Evolutionary conservation across 1,284 basidiomycete species (phyloP).

Genomic region (Macrocystidia cucumis): DNA sequence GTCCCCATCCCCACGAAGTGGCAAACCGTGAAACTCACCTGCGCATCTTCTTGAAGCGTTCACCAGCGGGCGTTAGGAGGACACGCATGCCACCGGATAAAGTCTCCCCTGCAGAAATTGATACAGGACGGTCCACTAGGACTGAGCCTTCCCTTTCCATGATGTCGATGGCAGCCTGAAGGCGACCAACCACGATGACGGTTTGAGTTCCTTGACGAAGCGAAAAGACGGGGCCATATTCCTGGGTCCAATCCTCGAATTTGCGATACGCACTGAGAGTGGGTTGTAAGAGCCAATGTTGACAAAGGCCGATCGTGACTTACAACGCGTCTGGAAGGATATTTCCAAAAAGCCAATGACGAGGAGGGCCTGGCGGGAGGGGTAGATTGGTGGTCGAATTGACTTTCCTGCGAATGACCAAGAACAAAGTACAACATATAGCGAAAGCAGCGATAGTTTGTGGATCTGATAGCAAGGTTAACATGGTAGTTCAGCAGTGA

Average conservation of each 20-base stretch:
- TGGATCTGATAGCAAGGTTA: slow-evolving; percentile 14
- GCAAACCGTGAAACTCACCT: slow-evolving; percentile 19
- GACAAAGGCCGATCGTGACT: slow-evolving; percentile 7
- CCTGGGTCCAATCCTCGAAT: slow-evolving; percentile 37
- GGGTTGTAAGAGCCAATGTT: neutral
- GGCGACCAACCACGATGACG: slow-evolving; percentile 31
- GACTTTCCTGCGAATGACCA: slow-evolving; percentile 17
- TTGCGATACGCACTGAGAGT: slow-evolving; percentile 30
- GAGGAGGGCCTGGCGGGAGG: slow-evolving; percentile 27
- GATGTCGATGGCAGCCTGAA: slow-evolving; percentile 42
- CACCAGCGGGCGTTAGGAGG: slow-evolving; percentile 32
- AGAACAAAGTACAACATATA: slow-evolving; percentile 18
- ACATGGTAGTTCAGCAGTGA: neutral
- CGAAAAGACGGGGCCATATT: slow-evolving; percentile 37
- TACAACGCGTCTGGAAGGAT: slow-evolving; percentile 27
- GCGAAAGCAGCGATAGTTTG: slow-evolving; percentile 19
- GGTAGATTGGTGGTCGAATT: slow-evolving; percentile 14
- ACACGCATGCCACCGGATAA: slow-evolving; percentile 39
- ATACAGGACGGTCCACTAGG: slow-evolving; percentile 38
- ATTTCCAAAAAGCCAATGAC: slow-evolving; percentile 26
- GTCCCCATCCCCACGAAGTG: no score
- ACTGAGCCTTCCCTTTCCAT: slow-evolving; percentile 45
- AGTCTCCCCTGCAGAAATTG: slow-evolving; percentile 40
- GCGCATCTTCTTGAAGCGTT: slow-evolving; percentile 37
- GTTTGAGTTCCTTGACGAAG: slow-evolving; percentile 29